Evolutionary conservation across 768 basidiomycete genomes (phyloP).

Genomic region (Boletus speciosus): DNA sequence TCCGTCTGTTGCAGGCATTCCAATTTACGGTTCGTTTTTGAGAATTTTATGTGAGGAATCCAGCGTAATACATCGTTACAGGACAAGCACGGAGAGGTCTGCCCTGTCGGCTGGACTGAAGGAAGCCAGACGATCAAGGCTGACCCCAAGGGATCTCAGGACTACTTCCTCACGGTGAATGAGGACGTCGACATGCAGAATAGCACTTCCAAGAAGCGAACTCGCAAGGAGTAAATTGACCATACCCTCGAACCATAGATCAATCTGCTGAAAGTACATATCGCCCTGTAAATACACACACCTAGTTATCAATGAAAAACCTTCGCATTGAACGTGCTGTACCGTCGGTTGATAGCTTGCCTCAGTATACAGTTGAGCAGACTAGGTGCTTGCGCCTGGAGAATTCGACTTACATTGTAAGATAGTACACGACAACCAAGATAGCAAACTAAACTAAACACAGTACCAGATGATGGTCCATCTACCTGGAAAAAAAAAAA

Average conservation of each 20-base stretch:
- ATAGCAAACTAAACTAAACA: background rate
- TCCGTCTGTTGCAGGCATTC: conserved; percentile 91
- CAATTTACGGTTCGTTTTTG: conserved; percentile 68
- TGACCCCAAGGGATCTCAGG: conserved; percentile 66
- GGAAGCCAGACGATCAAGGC: conserved; percentile 81
- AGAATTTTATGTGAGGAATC: background rate
- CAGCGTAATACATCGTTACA: background rate
- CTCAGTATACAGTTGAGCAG: too few relatives aligned
- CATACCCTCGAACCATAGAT: background rate
- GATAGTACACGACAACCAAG: background rate
- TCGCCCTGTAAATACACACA: background rate
- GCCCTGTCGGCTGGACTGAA: conserved; percentile 88
- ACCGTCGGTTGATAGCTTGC: background rate
- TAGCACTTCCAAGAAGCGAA: conserved; percentile 52
- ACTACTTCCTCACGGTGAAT: conserved; percentile 56
- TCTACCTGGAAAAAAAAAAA: background rate
- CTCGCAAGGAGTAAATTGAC: conserved; percentile 44
- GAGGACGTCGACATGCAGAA: conserved; percentile 34
- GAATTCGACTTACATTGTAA: background rate
- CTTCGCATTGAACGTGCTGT: background rate
- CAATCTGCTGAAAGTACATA: background rate
- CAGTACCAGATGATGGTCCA: background rate
- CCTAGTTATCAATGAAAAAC: background rate
- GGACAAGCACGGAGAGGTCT: conserved; percentile 91
- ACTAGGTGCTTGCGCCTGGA: background rate